Evolutionary conservation across 352 stramenopile genomes (phyloP), one percentile per base, ranked within the genome.

Genomic region (Pythium rishiriense): DNA sequence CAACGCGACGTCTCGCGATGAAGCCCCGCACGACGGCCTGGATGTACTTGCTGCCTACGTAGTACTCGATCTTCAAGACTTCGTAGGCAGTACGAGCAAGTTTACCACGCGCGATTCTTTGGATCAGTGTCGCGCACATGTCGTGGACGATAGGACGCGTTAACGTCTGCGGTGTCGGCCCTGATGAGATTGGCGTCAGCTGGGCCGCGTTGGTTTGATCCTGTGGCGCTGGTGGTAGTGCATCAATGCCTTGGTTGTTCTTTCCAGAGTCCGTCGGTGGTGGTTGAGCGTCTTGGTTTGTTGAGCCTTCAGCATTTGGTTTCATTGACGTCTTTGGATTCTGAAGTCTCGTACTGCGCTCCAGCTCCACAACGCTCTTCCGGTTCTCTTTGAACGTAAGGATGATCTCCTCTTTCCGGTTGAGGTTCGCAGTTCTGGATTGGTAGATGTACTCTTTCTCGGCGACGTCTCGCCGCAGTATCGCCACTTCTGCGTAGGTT

Each of bases 101-200:
- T 66, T 92, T 85, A 1, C 87, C 88, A 21, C 88, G 82, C 3
- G 68, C 79, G 7, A 91, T 69, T 28, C 85, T 87, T 62, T 96
- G 87, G 52, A 96, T 93, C 33, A 87, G 53, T 25, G 78, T 92
- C 4, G 87, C 85, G 25, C 84, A 93, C 63, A 93, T 78, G 22
- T 89, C 73, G 42, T 85, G 72, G 1, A 93, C 79, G 14, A 88
- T 46, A 0, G 76, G 76, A 4, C 19, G 19, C 11, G 41, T 25
- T 15, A 26, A 47, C n/a, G n/a, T n/a, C 26, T 25, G 41, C 17
- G 19, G 17, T 1, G n/a, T 15, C 5, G 7, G 41, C 19, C 8
- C 12, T 24, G 14, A 4, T 10, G 41, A 47, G 1, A 26, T 0
- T 25, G 19, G 12, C 8, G 12, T 6, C 10, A 15, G 41, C 21